Evolutionary conservation across 2,329 filamentous ascomycete genomes (phyloP).

Genomic region (Ophiostoma sp.): DNA sequence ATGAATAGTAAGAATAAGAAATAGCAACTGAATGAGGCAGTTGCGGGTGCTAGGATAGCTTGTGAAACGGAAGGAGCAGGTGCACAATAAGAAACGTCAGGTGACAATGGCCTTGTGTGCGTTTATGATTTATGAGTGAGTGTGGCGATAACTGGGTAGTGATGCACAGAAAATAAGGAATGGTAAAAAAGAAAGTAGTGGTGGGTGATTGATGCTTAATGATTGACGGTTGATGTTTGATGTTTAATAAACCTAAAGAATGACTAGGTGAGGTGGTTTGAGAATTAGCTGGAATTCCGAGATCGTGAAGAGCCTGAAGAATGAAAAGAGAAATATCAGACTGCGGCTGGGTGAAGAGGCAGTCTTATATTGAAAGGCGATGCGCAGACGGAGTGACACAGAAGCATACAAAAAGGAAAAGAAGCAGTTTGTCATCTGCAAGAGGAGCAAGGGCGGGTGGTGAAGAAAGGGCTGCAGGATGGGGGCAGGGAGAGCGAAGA

Average conservation of each 20-base stretch:
- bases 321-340: constrained; percentile 4
- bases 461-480: constrained; percentile 17
- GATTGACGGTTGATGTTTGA: not conserved
- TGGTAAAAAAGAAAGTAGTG: constrained; percentile 7
- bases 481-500: constrained; percentile 26
- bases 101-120: constrained; percentile 19
- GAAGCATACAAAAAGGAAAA: not conserved
- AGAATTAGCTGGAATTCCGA: constrained; percentile 18
- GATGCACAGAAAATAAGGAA: not conserved
- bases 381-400: not conserved
- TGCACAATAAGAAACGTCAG: constrained; percentile 15
- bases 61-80: constrained; percentile 17
- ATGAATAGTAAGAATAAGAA: not conserved
- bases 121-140: constrained; percentile 14
- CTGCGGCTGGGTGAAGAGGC: constrained; percentile 17
- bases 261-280: constrained; percentile 20
- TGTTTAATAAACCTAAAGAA: constrained; percentile 19
- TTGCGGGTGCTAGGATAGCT: not conserved
- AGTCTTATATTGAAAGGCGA: constrained; percentile 18
- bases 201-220: not conserved
- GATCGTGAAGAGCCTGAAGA: constrained; percentile 2
- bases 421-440: not conserved
- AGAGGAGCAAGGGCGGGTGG: constrained; percentile 15
- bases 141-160: not conserved
- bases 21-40: constrained; percentile 10